Percentiles rank a stretch among this genome's conserved stretches.
Evolutionary conservation across 2,329 filamentous ascomycete genomes (phyloP).

Genomic region (Hypoxylon sp.): DNA sequence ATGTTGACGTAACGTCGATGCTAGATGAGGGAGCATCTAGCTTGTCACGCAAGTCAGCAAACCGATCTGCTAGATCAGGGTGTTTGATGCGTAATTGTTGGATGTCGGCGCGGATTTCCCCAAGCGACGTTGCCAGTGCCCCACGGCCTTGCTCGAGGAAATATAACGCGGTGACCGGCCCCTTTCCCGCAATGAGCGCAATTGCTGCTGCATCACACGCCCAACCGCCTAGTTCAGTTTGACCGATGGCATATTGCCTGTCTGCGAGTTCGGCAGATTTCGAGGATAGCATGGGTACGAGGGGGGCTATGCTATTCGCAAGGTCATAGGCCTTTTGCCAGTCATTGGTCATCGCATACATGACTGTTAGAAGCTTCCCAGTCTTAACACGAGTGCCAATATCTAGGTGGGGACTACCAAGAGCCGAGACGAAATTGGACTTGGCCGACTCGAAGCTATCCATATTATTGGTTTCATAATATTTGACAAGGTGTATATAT

Average conservation of each 20-base stretch:
- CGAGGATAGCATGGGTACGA: conserved; percentile 42
- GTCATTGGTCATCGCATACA: neutral
- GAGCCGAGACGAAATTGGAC: no score
- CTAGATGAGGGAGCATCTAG: neutral
- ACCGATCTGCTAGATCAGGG: conserved; percentile 9
- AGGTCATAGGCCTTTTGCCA: neutral
- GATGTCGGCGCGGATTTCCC: conserved; percentile 28
- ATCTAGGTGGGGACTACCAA: no score
- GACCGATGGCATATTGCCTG: conserved; percentile 41
- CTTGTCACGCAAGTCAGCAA: conserved; percentile 13
- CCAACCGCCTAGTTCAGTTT: conserved; percentile 33
- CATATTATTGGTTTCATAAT: no score
- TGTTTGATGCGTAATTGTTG: conserved; percentile 1
- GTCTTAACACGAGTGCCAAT: no score
- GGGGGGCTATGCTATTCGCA: neutral
- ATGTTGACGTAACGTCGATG: neutral
- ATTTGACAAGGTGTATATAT: no score
- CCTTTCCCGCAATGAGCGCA: conserved; percentile 37
- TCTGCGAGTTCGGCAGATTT: conserved; percentile 40
- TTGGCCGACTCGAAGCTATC: no score
- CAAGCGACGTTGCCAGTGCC: conserved; percentile 43
- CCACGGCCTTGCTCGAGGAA: conserved; percentile 52
- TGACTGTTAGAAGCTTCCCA: no score
- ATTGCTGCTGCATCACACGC: conserved; percentile 47
- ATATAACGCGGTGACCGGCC: conserved; percentile 30